Evolutionary conservation across 257 asterid species (phyloP), one percentile per base, ranked within the genome.

Genomic region (Pogostemon cablin): DNA sequence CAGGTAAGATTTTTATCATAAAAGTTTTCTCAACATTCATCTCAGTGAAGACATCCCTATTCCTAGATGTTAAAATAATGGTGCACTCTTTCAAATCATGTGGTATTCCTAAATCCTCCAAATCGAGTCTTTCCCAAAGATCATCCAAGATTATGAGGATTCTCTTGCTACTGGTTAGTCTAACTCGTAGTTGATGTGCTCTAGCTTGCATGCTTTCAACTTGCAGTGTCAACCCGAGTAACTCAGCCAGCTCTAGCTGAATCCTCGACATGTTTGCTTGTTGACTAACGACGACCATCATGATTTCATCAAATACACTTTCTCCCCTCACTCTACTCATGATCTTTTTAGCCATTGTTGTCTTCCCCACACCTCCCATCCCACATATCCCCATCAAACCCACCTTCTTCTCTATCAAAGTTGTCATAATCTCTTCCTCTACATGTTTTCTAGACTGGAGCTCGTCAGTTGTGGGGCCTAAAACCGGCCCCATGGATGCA

Each of bases 91-190:
- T 11, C 2, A 10, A 3, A 3, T 38, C 57, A 40, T 6, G 5
- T 20, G 77, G 61, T 40, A 76, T 76, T 41, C 81, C 80, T 8
- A 82, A 9, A n/a, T 44, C 40, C 5, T 38, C 58, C 34, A 75
- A 48, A 5, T 68, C 41, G 2, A 81, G 34, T 9, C 7, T 12
- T 48, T 67, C 32, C 86, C 84, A 76, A 39, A 79, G 40, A 59
- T 82, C 81, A 48, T 79, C 84, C 9, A 50, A 50, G 56, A 50
- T 15, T 50, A 50, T 12, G 59, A 53, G 59, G 59, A 20, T 15
- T 2, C 39, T 80, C 6, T 59, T 75, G 2, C 3, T 10, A n/a
- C 10, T 20, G 7, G 1, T 57, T 39, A 74, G 55, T 11, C 78
- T 47, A 2, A 7, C 3, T 7, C n/a, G 54, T 42, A 73, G 20